Percentiles rank a stretch among this genome's conserved stretches.
These are phyloP conservation scores for Boechera retrofracta DNA, from an alignment of 345 rosid genomes.

Conservation along the genomic window DNA sequence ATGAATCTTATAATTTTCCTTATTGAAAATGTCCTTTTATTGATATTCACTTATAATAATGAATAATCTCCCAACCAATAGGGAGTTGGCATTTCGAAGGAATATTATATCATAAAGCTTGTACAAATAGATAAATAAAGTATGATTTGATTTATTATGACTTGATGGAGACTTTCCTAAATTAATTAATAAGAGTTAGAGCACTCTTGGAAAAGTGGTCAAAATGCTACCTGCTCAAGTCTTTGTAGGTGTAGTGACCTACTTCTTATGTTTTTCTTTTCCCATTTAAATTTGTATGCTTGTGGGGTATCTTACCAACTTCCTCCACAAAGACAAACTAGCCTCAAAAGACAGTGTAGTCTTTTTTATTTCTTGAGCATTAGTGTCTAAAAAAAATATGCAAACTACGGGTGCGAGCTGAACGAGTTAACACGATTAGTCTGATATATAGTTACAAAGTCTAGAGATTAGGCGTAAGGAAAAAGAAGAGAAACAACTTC, in stretches of 20 bases:
- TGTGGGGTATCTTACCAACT: conserved; percentile 36
- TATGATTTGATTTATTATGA: conserved; percentile 32
- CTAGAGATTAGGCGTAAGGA: too few relatives aligned
- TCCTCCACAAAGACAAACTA: conserved; percentile 8
- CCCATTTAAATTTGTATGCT: background rate
- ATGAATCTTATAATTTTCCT: conserved; percentile 3
- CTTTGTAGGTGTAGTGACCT: conserved; percentile 31
- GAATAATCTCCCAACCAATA: conserved; percentile 30
- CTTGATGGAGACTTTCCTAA: conserved; percentile 17
- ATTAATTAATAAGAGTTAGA: conserved; percentile 21
- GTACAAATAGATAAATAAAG: conserved; percentile 29
- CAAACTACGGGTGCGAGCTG: too few relatives aligned
- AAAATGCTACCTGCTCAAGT: conserved; percentile 28
- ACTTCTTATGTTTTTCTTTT: background rate
- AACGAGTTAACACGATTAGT: too few relatives aligned
- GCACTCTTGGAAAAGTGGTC: conserved; percentile 40
- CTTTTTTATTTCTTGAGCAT: too few relatives aligned
- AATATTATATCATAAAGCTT: conserved; percentile 20
- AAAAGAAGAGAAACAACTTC: too few relatives aligned
- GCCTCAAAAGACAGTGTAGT: background rate
- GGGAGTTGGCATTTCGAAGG: conserved; percentile 28
- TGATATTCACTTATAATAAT: conserved; percentile 20
- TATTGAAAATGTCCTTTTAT: background rate
- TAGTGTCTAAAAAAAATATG: too few relatives aligned
- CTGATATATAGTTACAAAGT: too few relatives aligned